Conservation (phyloP, 2,329 filamentous ascomycete genomes). For the Sporothrix sp. region DNA sequence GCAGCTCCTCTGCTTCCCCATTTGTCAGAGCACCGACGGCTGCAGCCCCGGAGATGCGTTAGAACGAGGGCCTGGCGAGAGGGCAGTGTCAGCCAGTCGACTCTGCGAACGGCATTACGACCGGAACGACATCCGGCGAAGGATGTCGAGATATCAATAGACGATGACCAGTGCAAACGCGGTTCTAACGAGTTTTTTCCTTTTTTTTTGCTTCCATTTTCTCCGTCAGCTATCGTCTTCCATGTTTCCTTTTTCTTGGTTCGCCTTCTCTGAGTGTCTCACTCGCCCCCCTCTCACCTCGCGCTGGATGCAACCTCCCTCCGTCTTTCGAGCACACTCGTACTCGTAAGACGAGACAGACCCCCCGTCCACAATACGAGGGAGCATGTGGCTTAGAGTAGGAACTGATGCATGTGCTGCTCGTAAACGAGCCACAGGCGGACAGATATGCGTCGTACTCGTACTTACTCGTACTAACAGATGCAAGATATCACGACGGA, state of each 20-base stretch:
- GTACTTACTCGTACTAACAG: no score
- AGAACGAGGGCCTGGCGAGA: no score
- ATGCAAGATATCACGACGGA: background rate
- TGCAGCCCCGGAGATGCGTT: no score
- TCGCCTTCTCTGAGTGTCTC: background rate
- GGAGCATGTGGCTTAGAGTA: background rate
- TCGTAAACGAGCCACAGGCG: no score
- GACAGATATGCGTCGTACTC: no score
- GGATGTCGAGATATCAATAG: no score
- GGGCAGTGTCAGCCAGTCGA: no score
- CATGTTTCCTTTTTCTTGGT: slow-evolving; percentile 1
- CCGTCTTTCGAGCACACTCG: background rate
- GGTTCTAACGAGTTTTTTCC: slow-evolving; percentile 5
- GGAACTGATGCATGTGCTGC: background rate
- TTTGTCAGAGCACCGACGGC: slow-evolving; percentile 4
- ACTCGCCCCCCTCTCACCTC: background rate
- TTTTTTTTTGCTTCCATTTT: background rate
- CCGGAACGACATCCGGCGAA: no score
- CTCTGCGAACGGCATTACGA: no score
- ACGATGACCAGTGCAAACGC: no score
- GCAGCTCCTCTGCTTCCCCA: slow-evolving; percentile 7
- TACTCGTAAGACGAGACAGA: no score
- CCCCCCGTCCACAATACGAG: slow-evolving; percentile 2
- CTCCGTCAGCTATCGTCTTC: background rate
- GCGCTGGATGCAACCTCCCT: background rate